Conservation (phyloP, 2,329 filamentous ascomycete genomes). For the Neoscytalidium dimidiatum region DNA sequence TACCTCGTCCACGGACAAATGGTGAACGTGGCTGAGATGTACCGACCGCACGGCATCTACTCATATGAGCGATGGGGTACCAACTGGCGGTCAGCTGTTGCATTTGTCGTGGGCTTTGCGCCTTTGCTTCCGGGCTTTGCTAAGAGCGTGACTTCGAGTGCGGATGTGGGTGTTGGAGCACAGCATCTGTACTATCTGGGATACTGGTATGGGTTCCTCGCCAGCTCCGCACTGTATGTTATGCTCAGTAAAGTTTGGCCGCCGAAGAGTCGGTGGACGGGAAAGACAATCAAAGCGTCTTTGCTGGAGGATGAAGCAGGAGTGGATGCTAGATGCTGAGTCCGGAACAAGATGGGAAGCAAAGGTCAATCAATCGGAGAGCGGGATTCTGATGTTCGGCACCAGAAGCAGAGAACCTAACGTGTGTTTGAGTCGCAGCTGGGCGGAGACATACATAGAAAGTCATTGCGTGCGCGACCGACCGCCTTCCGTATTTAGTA, state of each 20-base stretch:
- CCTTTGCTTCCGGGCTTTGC: slow-evolving; percentile 27
- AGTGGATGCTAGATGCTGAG: background rate
- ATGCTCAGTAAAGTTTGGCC: background rate
- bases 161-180: slow-evolving; percentile 19
- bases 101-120: slow-evolving; percentile 25
- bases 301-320: background rate
- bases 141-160: slow-evolving; percentile 19
- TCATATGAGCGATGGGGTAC: slow-evolving; percentile 26
- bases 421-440: no score
- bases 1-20: slow-evolving; percentile 26
- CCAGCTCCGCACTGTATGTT: slow-evolving; percentile 19
- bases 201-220: slow-evolving; percentile 25
- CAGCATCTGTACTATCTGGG: slow-evolving; percentile 26
- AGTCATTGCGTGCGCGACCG: background rate
- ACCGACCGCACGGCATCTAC: slow-evolving; percentile 27
- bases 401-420: no score
- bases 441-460: no score
- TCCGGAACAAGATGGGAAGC: background rate
- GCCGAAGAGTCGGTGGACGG: background rate
- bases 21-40: slow-evolving; percentile 28
- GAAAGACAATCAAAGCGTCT: background rate
- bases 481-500: background rate
- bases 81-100: slow-evolving; percentile 28
- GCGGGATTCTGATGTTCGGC: no score
- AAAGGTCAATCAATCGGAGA: no score